phyloP scores from a whole-genome alignment of 805 yeast genomes.

The Candida cerambycidarum region DNA sequence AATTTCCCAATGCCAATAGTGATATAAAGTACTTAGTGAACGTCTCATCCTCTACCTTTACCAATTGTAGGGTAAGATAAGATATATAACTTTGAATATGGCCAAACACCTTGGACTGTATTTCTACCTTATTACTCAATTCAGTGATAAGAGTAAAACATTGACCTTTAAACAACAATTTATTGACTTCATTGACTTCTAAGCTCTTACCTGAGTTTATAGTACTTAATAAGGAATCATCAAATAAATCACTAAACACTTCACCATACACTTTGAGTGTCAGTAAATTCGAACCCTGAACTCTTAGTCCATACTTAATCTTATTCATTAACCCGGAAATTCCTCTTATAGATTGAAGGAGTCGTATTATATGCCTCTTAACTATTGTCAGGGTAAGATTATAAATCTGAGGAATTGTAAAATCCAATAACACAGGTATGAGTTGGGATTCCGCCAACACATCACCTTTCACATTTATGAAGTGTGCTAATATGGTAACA shows the following conservation, averaged over 20 bases:
- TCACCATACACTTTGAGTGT: background rate
- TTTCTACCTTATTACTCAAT: slow-evolving; percentile 5
- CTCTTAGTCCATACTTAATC: slow-evolving; percentile 8
- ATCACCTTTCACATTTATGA: background rate
- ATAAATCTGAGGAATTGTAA: slow-evolving; percentile 35
- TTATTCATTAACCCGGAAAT: slow-evolving; percentile 31
- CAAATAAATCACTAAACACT: slow-evolving; percentile 8
- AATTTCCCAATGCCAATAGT: slow-evolving; percentile 20
- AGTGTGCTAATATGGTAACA: background rate
- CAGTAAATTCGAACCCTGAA: background rate
- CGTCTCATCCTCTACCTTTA: background rate
- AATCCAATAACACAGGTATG: slow-evolving; percentile 7
- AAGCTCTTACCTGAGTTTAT: slow-evolving; percentile 5
- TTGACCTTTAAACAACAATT: slow-evolving; percentile 36
- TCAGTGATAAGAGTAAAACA: slow-evolving; percentile 27
- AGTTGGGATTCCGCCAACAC: background rate
- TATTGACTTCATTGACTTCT: slow-evolving; percentile 34
- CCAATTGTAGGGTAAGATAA: slow-evolving; percentile 9
- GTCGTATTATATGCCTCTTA: slow-evolving; percentile 6
- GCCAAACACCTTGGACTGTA: background rate
- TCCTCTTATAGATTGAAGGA: slow-evolving; percentile 28
- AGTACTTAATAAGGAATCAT: slow-evolving; percentile 6
- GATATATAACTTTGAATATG: slow-evolving; percentile 3
- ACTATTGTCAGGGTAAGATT: slow-evolving; percentile 14
- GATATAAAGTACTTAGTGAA: slow-evolving; percentile 21